Conservation (phyloP, 208 protist species). For the Trichomonas vaginalis region DNA sequence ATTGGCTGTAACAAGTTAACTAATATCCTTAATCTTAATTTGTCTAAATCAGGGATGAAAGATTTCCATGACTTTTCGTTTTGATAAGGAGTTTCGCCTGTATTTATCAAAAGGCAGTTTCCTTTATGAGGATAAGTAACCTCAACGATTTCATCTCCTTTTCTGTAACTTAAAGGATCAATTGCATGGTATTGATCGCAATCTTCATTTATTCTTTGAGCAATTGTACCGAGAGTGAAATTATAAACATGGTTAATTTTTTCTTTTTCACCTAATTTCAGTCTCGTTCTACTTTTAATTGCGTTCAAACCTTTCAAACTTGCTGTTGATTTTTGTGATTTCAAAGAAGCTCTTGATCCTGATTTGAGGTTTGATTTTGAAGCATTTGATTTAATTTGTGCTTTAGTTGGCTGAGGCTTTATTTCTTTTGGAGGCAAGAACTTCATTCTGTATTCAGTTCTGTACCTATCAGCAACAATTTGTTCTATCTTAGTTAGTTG, state of each 20-base stretch:
- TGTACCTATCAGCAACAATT: background rate
- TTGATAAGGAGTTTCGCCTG: background rate
- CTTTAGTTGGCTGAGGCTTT: background rate
- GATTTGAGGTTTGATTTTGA: too few relatives aligned
- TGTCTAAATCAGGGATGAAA: background rate
- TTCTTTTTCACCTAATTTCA: background rate
- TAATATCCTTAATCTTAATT: background rate
- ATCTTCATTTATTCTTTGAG: background rate
- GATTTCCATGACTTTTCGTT: background rate
- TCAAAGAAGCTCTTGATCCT: background rate
- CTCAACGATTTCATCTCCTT: background rate
- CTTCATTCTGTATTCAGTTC: background rate
- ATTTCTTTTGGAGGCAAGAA: background rate
- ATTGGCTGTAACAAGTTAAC: background rate
- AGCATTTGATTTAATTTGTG: background rate
- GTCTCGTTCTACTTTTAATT: background rate
- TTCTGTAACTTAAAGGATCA: background rate
- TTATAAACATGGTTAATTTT: background rate
- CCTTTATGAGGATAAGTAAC: background rate
- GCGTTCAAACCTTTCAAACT: background rate
- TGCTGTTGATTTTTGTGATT: background rate
- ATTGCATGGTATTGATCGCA: background rate
- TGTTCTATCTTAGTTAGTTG: background rate
- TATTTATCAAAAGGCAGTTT: background rate
- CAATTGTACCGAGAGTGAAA: background rate